These are phyloP conservation scores for Filobasidium floriforme DNA, from an alignment of 768 basidiomycete species.

Conservation along the genomic window DNA sequence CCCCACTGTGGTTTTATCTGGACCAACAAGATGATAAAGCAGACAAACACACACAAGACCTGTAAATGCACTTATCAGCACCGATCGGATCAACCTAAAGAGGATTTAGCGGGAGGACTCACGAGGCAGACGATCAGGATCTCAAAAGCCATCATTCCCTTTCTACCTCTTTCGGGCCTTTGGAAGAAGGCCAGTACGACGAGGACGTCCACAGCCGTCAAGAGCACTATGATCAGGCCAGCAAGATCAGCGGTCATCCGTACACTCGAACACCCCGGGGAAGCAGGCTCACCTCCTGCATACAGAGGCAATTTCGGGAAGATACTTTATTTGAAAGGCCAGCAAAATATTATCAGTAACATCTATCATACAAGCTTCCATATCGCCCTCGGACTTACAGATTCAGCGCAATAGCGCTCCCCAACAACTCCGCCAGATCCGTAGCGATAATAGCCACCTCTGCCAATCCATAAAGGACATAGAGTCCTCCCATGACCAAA, in stretches of 20 bases:
- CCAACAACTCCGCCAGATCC: slow-evolving; percentile 71
- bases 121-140: slow-evolving; percentile 43
- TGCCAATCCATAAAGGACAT: slow-evolving; percentile 41
- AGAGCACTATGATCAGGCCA: slow-evolving; percentile 30
- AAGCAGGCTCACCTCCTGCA: slow-evolving; percentile 29
- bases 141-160: slow-evolving; percentile 45
- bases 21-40: slow-evolving; percentile 69
- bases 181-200: slow-evolving; percentile 45
- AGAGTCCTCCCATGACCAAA: slow-evolving; percentile 25
- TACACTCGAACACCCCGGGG: background rate
- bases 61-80: slow-evolving; percentile 4
- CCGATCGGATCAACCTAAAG: background rate
- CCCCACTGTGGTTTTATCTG: slow-evolving; percentile 65
- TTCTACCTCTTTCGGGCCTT: slow-evolving; percentile 34
- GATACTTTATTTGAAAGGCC: slow-evolving; percentile 32
- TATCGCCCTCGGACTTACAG: slow-evolving; percentile 44
- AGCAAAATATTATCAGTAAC: slow-evolving; percentile 6
- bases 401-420: slow-evolving; percentile 71
- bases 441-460: slow-evolving; percentile 70
- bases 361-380: background rate
- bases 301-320: slow-evolving; percentile 44
- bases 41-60: slow-evolving; percentile 62
- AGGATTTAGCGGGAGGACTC: slow-evolving; percentile 8
- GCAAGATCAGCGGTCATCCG: background rate
- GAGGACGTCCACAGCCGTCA: slow-evolving; percentile 44